Base-by-base conservation (phyloP, 23 red algal genomes). In the Gracilariopsis chorda region DNA sequence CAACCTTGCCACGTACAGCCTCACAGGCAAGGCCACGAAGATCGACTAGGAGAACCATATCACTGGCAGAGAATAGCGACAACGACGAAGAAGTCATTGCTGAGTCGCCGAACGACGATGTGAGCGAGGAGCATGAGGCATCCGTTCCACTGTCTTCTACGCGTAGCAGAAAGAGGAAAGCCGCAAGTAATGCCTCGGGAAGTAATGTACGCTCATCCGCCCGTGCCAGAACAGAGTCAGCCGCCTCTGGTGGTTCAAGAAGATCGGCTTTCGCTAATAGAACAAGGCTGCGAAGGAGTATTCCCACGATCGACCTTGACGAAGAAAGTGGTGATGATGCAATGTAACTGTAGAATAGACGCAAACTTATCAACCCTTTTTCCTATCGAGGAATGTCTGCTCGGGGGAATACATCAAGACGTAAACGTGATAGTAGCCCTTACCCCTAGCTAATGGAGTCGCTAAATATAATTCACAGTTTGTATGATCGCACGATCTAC, bases 241-340 rank as follows among this genome's bases (percentile, higher is more conserved):
- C 64, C 17, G 49, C 85, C 3, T 60, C 85, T 14, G 2, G 34
- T 2, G 42, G 49, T 16, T 51, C 49, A 56, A 47, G 85, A 77
- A 58, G 85, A 39, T 59, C 69, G 20, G 64, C 69, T 21, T 89
- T 89, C 58, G 23, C 52, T 2, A 78, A 9, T 20, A 59, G 85
- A 62, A 69, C 69, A 7, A 73, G 70, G 7, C 21, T 52, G 17
- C 85, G 85, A 19, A 33, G 85, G 49, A 89, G 40, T 61, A 56
- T 51, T 2, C 29, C 85, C 12, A 55, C 36, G 10, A 78, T 89
- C 47, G 85, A 89, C 51, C 55, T 89, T 17, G 51, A 89, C 45
- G 85, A 89, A 76, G 85, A 78, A 61, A 89, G 85, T 37, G 85
- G 85, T 37, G 85, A 89, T 47, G 85, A 89, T 36, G 85, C 85